A percentile compares a stretch with the other conserved stretches of the same genome.
phyloP scores from a whole-genome alignment of 75 land plant species.

The Ceratopteris richardii region DNA sequence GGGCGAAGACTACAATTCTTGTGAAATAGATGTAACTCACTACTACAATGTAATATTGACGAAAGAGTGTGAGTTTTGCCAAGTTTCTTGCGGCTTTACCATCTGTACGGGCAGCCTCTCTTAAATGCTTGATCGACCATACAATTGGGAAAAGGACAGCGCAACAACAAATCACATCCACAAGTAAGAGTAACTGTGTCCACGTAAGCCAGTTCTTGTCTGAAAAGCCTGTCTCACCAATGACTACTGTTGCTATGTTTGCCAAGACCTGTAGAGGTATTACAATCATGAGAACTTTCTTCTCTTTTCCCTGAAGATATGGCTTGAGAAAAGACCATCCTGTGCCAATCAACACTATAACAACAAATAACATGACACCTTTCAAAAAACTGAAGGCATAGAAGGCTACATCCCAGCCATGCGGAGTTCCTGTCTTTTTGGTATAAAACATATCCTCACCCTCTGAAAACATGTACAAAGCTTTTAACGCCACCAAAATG shows the following conservation, averaged over 20 bases:
- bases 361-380: slow-evolving; percentile 51
- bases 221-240: slow-evolving; percentile 60
- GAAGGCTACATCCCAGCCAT: slow-evolving; percentile 78
- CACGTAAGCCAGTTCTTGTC: slow-evolving; percentile 53
- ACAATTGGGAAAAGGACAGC: slow-evolving; percentile 68
- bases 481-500: slow-evolving; percentile 44
- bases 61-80: slow-evolving; percentile 50
- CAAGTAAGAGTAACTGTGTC: slow-evolving; percentile 46
- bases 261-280: slow-evolving; percentile 65
- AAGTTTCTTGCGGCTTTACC: slow-evolving; percentile 64
- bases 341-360: slow-evolving; percentile 64
- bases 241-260: slow-evolving; percentile 48
- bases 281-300: slow-evolving; percentile 70
- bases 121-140: slow-evolving; percentile 56
- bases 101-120: slow-evolving; percentile 66
- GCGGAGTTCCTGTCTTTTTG: slow-evolving; percentile 55
- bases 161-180: slow-evolving; percentile 62
- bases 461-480: slow-evolving; percentile 51
- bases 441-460: slow-evolving; percentile 54
- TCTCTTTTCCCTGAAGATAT: slow-evolving; percentile 61
- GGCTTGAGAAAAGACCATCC: slow-evolving; percentile 77
- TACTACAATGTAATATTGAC: slow-evolving; percentile 60
- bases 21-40: slow-evolving; percentile 65
- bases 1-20: slow-evolving; percentile 54
- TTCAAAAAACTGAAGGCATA: slow-evolving; percentile 60